These are phyloP conservation scores for Clarireedia homoeocarpa DNA, from an alignment of 2,329 filamentous ascomycete species.

Conservation along the genomic window DNA sequence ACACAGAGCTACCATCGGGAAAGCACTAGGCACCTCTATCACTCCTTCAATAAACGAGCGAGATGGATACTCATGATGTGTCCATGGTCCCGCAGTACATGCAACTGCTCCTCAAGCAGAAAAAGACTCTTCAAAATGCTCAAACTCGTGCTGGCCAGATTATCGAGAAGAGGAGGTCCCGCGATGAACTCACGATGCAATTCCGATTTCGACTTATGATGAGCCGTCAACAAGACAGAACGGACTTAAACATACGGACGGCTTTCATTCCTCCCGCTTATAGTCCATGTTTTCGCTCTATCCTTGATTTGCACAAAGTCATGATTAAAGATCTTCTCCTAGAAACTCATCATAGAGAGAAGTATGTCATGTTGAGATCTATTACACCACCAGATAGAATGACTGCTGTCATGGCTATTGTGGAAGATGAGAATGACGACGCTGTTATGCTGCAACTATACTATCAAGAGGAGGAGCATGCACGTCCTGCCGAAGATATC, in stretches of 20 bases:
- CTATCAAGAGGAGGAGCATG: slow-evolving; percentile 34
- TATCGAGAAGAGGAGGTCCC: slow-evolving; percentile 1
- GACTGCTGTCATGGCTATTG: slow-evolving; percentile 28
- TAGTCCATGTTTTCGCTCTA: neutral
- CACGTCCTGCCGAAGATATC: slow-evolving; percentile 29
- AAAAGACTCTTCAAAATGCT: neutral
- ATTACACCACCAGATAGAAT: slow-evolving; percentile 18
- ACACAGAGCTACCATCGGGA: too few relatives aligned
- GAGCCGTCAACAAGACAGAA: neutral
- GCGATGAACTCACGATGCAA: neutral
- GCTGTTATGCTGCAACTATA: slow-evolving; percentile 34
- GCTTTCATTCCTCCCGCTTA: slow-evolving; percentile 9
- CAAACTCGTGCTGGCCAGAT: slow-evolving; percentile 2
- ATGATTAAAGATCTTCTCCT: slow-evolving; percentile 27
- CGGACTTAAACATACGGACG: neutral
- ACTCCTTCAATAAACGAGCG: neutral
- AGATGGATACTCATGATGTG: slow-evolving; percentile 10
- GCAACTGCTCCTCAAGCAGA: neutral
- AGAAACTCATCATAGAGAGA: slow-evolving; percentile 36
- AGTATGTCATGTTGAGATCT: slow-evolving; percentile 26
- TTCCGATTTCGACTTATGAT: neutral
- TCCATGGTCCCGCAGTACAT: slow-evolving; percentile 2
- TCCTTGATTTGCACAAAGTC: slow-evolving; percentile 15
- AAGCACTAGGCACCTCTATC: too few relatives aligned
- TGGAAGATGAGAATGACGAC: slow-evolving; percentile 16